Conservation (phyloP, 2,329 filamentous ascomycete genomes). For the Ophiostoma montium region DNA sequence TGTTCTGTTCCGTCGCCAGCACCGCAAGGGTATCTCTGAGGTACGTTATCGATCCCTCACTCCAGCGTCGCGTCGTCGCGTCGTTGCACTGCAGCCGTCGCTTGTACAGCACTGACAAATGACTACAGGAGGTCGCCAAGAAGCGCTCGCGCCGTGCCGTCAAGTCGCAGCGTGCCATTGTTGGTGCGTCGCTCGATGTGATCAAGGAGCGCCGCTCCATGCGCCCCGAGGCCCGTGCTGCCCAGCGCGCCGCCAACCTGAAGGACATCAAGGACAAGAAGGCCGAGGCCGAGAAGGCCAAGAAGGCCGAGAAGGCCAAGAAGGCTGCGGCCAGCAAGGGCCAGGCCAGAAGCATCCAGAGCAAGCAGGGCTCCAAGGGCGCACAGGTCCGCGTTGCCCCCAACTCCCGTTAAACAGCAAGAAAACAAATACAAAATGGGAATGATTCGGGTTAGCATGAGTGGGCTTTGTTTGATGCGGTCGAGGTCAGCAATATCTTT, state of each 20-base stretch:
- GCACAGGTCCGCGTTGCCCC: conserved; percentile 71
- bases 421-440: conserved; percentile 6
- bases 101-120: conserved; percentile 12
- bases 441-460: not conserved
- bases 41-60: conserved; percentile 48
- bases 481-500: conserved; percentile 3
- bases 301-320: conserved; percentile 99
- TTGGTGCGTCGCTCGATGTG: conserved; percentile 97
- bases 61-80: no score
- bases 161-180: conserved; percentile 97
- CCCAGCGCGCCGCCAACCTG: conserved; percentile 79
- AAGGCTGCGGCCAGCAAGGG: conserved; percentile 60
- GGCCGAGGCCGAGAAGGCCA: conserved; percentile 68
- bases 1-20: conserved; percentile 91
- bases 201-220: conserved; percentile 97
- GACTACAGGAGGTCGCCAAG: conserved; percentile 89
- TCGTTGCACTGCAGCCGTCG: no score
- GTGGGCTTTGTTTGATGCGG: conserved; percentile 1
- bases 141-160: conserved; percentile 96
- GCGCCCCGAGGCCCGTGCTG: conserved; percentile 89
- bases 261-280: conserved; percentile 99
- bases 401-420: conserved; percentile 59
- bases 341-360: conserved; percentile 64
- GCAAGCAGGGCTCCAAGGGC: conserved; percentile 97
- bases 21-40: conserved; percentile 99